phyloP scores from a whole-genome alignment of 768 basidiomycete genomes.

The Tubosaeta sp. region DNA sequence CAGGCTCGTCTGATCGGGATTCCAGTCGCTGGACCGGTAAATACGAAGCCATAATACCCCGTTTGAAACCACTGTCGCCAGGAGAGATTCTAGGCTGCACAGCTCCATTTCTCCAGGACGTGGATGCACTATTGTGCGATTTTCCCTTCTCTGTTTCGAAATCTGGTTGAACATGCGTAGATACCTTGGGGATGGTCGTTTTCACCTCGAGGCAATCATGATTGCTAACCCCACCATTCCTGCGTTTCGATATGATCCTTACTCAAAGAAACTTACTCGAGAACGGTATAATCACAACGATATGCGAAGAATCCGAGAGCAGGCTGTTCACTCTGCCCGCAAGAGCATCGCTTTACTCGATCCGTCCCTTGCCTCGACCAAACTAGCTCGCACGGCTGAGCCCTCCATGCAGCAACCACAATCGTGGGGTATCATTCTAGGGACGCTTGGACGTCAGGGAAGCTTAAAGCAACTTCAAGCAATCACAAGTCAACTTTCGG shows the following conservation, averaged over 20 bases:
- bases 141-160: not conserved
- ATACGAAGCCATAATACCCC: constrained; percentile 76
- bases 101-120: constrained; percentile 71
- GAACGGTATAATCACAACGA: constrained; percentile 87
- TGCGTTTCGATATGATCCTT: constrained; percentile 97
- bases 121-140: constrained; percentile 88
- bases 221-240: constrained; percentile 96
- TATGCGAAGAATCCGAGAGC: constrained; percentile 73
- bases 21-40: constrained; percentile 47
- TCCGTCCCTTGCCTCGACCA: constrained; percentile 5
- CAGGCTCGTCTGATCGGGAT: constrained; percentile 1
- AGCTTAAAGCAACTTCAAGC: constrained; percentile 87
- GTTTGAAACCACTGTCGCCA: constrained; percentile 88
- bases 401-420: constrained; percentile 15
- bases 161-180: constrained; percentile 36
- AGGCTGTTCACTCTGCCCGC: constrained; percentile 73
- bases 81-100: constrained; percentile 98
- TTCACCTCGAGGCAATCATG: constrained; percentile 98
- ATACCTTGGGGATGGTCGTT: constrained; percentile 96
- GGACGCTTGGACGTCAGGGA: constrained; percentile 93
- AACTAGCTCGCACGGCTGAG: constrained; percentile 15
- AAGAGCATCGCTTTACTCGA: constrained; percentile 48
- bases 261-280: constrained; percentile 93
- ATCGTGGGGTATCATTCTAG: constrained; percentile 89
- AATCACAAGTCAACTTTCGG: constrained; percentile 65